Base-by-base conservation (phyloP, 352 stramenopile species). In the Phytophthora pluvialis region DNA sequence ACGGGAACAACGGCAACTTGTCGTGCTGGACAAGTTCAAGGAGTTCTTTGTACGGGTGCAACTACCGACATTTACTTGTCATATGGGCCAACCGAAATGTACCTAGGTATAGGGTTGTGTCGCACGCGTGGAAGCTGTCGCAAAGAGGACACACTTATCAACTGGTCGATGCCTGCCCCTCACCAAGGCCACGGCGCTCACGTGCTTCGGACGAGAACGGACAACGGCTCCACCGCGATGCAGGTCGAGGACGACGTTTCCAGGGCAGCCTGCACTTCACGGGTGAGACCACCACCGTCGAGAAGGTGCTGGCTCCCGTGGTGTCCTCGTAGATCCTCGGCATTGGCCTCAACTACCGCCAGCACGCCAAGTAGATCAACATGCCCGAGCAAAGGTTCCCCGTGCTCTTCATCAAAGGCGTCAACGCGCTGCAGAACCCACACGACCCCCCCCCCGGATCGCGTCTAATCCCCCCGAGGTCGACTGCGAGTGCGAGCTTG, bases 401-500 rank as follows among this genome's bases (percentile, higher is more conserved):
- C 3, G 81, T 95, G 64, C 77, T 97, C 25, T 98, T 98, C 64
- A 94, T 89, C 46, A 98, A 98, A 72, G 86, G 83, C 7, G 51
- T 92, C 2, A 91, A 91, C 55, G 75, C 90, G 7, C 54, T 97
- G 45, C 86, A 92, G 64, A 47, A 94, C 62, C 90, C 88, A 3
- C 75, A 91, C 48, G 82, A 84, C 21, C 73, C 86, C 1, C 97
- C 47, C 91, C 90, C 4, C 82, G 83, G 28, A 79, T 93, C 16
- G 80, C 86, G 5, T 78, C 70, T 3, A 72, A 81, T 18, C 83
- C 83, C 8, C 72, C 78, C 18, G 83, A 97, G 63, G 75, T 97
- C 12, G 92, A 98, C 66, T 97, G 97, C 52, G 92, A 98, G 58
- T 96, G 89, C 61, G 92, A 98, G 60, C 77, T 98, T 18, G 92